These are phyloP conservation scores for Salix koriyanagi DNA, from an alignment of 345 rosid species.

Conservation along the genomic window DNA sequence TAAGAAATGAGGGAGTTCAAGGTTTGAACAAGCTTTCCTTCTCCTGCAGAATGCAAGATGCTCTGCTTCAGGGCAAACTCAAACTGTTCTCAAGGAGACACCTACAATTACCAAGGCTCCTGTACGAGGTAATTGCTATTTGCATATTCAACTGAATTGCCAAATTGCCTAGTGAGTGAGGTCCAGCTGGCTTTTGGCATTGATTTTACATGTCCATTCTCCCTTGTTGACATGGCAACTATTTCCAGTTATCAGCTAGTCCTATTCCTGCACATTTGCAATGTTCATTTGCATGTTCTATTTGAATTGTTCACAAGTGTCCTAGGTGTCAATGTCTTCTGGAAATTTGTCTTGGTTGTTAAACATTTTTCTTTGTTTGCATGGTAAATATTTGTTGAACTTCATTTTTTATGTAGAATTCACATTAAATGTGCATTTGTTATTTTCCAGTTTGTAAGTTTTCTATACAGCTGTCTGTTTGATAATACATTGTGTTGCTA, in stretches of 20 bases:
- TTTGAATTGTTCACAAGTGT: neutral
- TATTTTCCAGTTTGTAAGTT: neutral
- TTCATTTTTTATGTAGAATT: too few relatives aligned
- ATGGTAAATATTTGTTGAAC: neutral
- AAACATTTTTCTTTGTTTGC: neutral
- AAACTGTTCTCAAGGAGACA: conserved; percentile 67
- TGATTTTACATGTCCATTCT: neutral
- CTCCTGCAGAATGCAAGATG: conserved; percentile 57
- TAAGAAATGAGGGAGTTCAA: neutral
- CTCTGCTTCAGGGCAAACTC: conserved; percentile 74
- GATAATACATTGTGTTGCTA: neutral
- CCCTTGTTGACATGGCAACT: neutral
- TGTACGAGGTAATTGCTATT: conserved; percentile 48
- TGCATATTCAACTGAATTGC: neutral
- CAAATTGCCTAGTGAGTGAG: neutral
- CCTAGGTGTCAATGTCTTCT: neutral
- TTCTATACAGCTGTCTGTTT: neutral
- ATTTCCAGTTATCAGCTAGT: too few relatives aligned
- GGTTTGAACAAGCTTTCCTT: neutral
- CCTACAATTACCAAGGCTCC: conserved; percentile 90
- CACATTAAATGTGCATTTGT: too few relatives aligned
- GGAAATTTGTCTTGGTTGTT: neutral
- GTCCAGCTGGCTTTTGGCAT: neutral
- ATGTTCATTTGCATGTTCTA: neutral
- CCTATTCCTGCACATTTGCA: too few relatives aligned